Evolutionary conservation across 148 eudicot species (phyloP).

Genomic region (Nepenthes gracilis): DNA sequence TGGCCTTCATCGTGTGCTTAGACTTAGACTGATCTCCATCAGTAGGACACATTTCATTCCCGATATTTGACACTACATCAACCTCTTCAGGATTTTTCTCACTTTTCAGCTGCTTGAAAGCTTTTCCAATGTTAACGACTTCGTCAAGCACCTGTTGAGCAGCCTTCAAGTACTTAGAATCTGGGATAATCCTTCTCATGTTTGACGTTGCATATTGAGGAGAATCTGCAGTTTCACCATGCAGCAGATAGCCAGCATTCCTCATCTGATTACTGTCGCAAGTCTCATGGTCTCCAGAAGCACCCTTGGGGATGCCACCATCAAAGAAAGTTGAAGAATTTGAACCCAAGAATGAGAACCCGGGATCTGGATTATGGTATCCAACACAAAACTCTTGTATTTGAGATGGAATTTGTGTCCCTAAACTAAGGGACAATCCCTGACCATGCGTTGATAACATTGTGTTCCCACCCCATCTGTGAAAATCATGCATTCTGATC

Average conservation of each 20-base stretch:
- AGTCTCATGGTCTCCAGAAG: too few relatives aligned
- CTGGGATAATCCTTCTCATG: slow-evolving; percentile 20
- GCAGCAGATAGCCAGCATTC: slow-evolving; percentile 19
- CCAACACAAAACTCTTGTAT: slow-evolving; percentile 27
- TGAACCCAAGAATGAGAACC: too few relatives aligned
- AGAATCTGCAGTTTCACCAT: slow-evolving; percentile 11
- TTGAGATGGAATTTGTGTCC: slow-evolving; percentile 38
- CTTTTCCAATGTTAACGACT: slow-evolving; percentile 56
- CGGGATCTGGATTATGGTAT: too few relatives aligned
- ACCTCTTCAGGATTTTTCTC: slow-evolving; percentile 26
- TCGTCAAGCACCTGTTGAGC: slow-evolving; percentile 69
- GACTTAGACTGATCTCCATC: slow-evolving; percentile 11
- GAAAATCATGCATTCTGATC: slow-evolving; percentile 12
- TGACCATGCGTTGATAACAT: slow-evolving; percentile 25
- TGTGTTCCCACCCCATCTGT: too few relatives aligned
- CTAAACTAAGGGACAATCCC: slow-evolving; percentile 66
- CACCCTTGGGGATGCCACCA: too few relatives aligned
- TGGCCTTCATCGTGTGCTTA: background rate
- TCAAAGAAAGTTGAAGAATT: too few relatives aligned
- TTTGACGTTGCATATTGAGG: slow-evolving; percentile 29
- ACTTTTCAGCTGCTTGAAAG: slow-evolving; percentile 31
- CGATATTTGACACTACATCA: slow-evolving; percentile 26
- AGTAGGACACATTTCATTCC: slow-evolving; percentile 20
- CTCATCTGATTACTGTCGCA: background rate
- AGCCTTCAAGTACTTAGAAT: slow-evolving; percentile 66